Base-by-base conservation (phyloP, 768 basidiomycete species). In the Pseudohyphozyma bogoriensis region DNA sequence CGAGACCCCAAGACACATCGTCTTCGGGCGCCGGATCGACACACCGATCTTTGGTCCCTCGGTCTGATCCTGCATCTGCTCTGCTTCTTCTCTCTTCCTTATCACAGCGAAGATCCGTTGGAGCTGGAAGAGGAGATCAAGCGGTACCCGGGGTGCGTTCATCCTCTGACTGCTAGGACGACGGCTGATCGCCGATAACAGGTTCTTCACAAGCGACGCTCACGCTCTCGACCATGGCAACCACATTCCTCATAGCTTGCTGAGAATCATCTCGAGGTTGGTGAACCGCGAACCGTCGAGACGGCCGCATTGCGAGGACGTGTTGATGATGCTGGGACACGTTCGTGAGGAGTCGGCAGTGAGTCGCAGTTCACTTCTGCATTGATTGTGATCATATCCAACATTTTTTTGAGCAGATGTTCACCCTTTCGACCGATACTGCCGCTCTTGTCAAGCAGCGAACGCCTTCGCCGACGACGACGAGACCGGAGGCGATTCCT, bases 61-160 rank as follows among this genome's bases (percentile, higher is more conserved):
- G 76, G 75, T 74, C 68, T 77, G 57, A 73, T 77, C 13, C 67
- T 77, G 5, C 73, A 77, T 62, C 73, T 75, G 51, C 69, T 77
- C 33, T 66, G 73, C n/a, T 77, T 75, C 71, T 73, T 77, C 51
- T 65, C 67, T 3, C 62, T 77, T 18, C 76, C 76, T 11, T 77
- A 74, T 59, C 55, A 59, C n/a, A 66, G 74, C 6, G 71, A 62
- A 0, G 69, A 73, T 15, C 70, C 73, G 33, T 73, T 66, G 45
- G 69, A 63, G 20, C 69, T 77, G 4, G 69, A 70, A 18, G 58
- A 52, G 13, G 70, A 73, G 56, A 75, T 77, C 28, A 51, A 68
- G 16, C 36, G 57, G 0, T 76, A 76, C 55, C 59, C 56, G 20
- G 76, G 76, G 76, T 74, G 29, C 45, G 72, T 60, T 32, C 44